Evolutionary conservation across 441 rosid genomes (phyloP).

Genomic region (Populus hybrid): DNA sequence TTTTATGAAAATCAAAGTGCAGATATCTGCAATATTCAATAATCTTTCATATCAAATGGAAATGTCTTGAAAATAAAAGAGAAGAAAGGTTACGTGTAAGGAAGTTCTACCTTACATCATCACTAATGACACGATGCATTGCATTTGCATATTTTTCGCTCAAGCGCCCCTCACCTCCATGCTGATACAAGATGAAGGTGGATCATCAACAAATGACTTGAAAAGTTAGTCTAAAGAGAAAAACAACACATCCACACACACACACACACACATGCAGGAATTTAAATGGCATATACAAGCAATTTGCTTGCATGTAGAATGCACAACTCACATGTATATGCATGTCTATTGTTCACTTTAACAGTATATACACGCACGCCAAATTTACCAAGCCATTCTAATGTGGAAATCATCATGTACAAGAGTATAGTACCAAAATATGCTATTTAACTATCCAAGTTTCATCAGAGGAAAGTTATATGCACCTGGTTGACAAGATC

Average conservation of each 20-base stretch:
- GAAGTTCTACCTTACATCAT: slow-evolving; percentile 81
- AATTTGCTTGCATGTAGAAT: not conserved
- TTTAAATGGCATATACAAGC: not conserved
- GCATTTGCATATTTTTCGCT: slow-evolving; percentile 66
- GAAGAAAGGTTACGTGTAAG: slow-evolving; percentile 25
- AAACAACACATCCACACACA: not conserved
- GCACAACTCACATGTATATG: not conserved
- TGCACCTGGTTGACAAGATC: slow-evolving; percentile 92
- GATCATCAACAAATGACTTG: slow-evolving; percentile 18
- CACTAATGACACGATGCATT: slow-evolving; percentile 60
- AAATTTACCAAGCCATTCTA: slow-evolving; percentile 2
- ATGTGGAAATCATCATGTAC: not conserved
- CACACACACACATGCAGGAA: not conserved
- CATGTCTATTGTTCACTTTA: slow-evolving; percentile 1
- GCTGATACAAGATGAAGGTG: slow-evolving; percentile 50
- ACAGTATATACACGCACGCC: not conserved
- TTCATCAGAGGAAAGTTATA: not conserved
- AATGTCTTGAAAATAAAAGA: not conserved
- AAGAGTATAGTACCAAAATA: not conserved
- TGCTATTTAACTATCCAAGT: slow-evolving; percentile 5
- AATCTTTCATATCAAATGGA: slow-evolving; percentile 22
- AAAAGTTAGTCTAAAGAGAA: slow-evolving; percentile 11
- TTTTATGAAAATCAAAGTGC: slow-evolving; percentile 89
- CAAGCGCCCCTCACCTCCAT: slow-evolving; percentile 92
- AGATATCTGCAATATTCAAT: slow-evolving; percentile 62